Conservation (phyloP, 176 grass and related monocot genomes). For the Lolium rigidum region DNA sequence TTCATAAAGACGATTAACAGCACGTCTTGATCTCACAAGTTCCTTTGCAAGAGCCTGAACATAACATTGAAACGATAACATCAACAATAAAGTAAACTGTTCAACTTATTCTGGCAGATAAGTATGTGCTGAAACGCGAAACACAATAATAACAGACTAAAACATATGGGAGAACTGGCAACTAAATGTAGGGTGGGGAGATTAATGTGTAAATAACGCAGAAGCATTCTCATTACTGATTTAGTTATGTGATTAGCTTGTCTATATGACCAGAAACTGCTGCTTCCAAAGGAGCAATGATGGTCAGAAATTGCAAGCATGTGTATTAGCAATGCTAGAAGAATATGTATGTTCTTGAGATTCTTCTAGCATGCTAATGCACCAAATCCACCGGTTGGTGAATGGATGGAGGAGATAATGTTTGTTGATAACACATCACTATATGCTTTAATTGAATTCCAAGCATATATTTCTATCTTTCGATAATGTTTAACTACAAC, state of each 20-base stretch:
- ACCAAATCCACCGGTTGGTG: neutral
- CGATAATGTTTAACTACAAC: neutral
- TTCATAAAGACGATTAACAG: constrained; percentile 94
- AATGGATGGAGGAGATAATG: neutral
- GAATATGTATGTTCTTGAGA: neutral
- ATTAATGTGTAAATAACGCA: neutral
- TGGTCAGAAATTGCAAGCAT: neutral
- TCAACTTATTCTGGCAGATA: neutral
- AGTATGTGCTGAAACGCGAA: neutral
- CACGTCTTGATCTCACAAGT: constrained; percentile 79
- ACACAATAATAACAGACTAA: neutral
- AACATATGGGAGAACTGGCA: constrained; percentile 4
- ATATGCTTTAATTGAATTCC: neutral
- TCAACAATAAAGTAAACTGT: neutral
- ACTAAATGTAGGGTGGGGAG: neutral
- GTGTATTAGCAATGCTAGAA: neutral
- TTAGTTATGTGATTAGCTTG: neutral
- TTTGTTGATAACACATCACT: neutral
- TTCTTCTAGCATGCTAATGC: neutral
- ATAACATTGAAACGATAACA: constrained; percentile 4
- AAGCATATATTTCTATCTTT: neutral
- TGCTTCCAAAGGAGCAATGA: neutral
- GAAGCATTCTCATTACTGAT: neutral
- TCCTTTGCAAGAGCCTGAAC: constrained; percentile 89
- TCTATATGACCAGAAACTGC: neutral